These are phyloP conservation scores for Dothideomycetes sp. DNA, from an alignment of 2,329 filamentous ascomycete species.

Conservation along the genomic window DNA sequence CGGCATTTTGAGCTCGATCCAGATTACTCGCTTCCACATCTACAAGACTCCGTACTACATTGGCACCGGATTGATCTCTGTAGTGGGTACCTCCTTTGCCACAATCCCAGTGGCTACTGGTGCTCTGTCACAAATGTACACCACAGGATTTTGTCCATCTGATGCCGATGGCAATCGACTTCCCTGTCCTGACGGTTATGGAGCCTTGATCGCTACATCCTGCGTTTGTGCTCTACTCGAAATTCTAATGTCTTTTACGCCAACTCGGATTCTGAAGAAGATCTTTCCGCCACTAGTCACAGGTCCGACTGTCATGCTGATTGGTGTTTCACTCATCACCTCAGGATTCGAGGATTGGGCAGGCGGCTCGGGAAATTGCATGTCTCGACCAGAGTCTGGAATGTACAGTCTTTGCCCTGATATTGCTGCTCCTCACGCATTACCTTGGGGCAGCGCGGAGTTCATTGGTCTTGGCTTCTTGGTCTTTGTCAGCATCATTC, in stretches of 20 bases:
- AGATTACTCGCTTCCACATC: constrained; percentile 70
- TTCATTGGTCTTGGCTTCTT: constrained; percentile 72
- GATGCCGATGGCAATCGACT: constrained; percentile 55
- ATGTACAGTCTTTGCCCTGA: constrained; percentile 58
- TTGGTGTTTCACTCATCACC: constrained; percentile 63
- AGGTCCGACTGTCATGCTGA: constrained; percentile 58
- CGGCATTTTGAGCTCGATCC: constrained; percentile 62
- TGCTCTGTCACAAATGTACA: constrained; percentile 68
- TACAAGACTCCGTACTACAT: constrained; percentile 63
- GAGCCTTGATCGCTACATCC: constrained; percentile 60
- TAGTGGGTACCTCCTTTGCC: constrained; percentile 69
- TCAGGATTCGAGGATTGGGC: constrained; percentile 71
- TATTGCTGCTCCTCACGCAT: constrained; percentile 57
- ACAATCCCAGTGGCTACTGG: constrained; percentile 66
- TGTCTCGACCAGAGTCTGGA: constrained; percentile 35
- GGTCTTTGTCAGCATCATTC: constrained; percentile 69
- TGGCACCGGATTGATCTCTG: constrained; percentile 71
- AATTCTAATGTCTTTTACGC: constrained; percentile 64
- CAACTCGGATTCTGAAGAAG: constrained; percentile 57
- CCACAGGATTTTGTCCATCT: constrained; percentile 56
- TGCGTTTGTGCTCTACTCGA: constrained; percentile 49
- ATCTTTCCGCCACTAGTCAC: constrained; percentile 73
- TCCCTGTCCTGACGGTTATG: constrained; percentile 69
- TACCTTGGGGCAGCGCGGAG: constrained; percentile 70
- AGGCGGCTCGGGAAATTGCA: constrained; percentile 57